Evolutionary conservation across 1,284 basidiomycete genomes (phyloP), one percentile per base, ranked within the genome.

Genomic region (Trichosporon faecale): DNA sequence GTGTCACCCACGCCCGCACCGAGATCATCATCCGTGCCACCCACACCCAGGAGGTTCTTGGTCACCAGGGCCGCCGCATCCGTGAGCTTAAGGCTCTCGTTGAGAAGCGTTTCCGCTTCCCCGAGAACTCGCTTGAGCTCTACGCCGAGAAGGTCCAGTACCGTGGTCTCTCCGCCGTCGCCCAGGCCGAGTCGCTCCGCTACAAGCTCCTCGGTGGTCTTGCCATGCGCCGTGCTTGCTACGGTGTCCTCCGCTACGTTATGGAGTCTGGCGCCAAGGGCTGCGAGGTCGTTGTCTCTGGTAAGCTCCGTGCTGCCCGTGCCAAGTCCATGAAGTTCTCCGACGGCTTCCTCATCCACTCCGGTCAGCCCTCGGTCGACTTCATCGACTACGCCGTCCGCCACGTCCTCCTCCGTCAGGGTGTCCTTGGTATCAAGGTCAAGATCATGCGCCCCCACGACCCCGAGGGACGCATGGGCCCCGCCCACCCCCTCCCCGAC

Each of bases 321-420:
- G 97, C 97, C 83, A 99, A 99, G 88, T 93, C 94, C 65, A 99
- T 99, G 97, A 99, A 99, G 87, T 99, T 99, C 88, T 98, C 95
- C 83, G 97, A 99, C 82, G 97, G 97, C 67, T 98, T 98, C 91
- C 98, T 99, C 94, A 96, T 99, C 85, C 97, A 99, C 91, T 98
- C 97, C 76, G 97, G 97, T 89, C 96, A 99, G 87, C 97, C 97
- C 79, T 91, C 90, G 70, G 87, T 91, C 74, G 97, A 99, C 85
- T 99, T 96, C 80, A 95, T 99, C 73, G 96, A 99, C 88, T 90
- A 94, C 81, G 97, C 97, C 74, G 95, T 98, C 81, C 91, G 97
- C 78, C 97, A 99, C 88, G 97, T 99, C 79, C 89, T 99, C 80
- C 91, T 99, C 80, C 92, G 94, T 83, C 97, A 99, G 86, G 97